phyloP scores from a whole-genome alignment of 768 basidiomycete species.

The Tylopilus intermedius region DNA sequence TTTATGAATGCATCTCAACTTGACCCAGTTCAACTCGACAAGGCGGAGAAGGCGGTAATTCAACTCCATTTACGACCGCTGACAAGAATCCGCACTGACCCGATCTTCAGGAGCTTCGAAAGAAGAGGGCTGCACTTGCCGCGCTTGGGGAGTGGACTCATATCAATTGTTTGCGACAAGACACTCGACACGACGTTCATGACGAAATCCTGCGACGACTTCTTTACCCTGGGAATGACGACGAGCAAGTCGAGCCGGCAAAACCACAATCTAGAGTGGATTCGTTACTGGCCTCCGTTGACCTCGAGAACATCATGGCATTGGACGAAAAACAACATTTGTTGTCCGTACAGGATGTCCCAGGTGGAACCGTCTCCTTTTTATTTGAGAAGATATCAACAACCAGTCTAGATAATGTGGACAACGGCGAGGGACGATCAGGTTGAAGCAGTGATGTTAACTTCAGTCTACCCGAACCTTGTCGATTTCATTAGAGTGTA shows the following conservation, averaged over 20 bases:
- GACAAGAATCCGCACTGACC: slow-evolving; percentile 1
- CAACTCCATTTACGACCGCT: background rate
- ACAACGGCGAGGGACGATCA: background rate
- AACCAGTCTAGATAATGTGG: slow-evolving; percentile 7
- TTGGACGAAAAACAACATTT: slow-evolving; percentile 32
- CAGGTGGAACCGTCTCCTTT: slow-evolving; percentile 71
- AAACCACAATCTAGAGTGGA: slow-evolving; percentile 26
- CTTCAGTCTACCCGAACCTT: no score
- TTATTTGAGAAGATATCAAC: slow-evolving; percentile 61
- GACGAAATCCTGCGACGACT: slow-evolving; percentile 63
- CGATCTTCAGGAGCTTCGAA: slow-evolving; percentile 50
- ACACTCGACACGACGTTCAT: slow-evolving; percentile 46
- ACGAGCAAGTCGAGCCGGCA: slow-evolving; percentile 9
- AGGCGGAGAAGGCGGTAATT: slow-evolving; percentile 51
- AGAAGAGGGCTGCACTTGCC: slow-evolving; percentile 64
- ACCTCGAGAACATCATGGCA: slow-evolving; percentile 42
- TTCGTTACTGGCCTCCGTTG: slow-evolving; percentile 39
- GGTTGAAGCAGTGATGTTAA: background rate
- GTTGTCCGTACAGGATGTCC: slow-evolving; percentile 42
- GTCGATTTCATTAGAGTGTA: background rate
- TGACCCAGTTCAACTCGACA: slow-evolving; percentile 38
- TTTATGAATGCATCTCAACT: slow-evolving; percentile 68
- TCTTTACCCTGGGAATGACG: slow-evolving; percentile 20
- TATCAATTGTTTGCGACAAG: slow-evolving; percentile 59
- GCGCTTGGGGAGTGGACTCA: slow-evolving; percentile 82